Evolutionary conservation across 768 basidiomycete species (phyloP), one percentile per base, ranked within the genome.

Genomic region (Auricularia sp.): DNA sequence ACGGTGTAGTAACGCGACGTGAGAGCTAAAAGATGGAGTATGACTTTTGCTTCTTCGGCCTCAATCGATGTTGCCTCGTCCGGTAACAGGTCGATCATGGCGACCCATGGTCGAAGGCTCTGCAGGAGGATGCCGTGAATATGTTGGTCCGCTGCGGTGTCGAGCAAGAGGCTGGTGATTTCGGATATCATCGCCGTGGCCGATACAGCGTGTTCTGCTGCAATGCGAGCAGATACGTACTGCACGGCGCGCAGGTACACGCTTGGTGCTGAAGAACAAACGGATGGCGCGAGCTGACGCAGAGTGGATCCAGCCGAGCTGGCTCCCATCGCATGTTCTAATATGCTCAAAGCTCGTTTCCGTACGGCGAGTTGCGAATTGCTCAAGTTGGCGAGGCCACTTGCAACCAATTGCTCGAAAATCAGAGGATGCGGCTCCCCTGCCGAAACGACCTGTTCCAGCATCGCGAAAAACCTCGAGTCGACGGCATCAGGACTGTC

Each of bases 331-430:
- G 88, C 81, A 35, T 81, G 79, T 66, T 90, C 89, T 21, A 95
- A 77, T 69, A 92, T 83, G 67, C 85, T 80, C 73, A 94, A 90
- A 1, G 95, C 88, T 56, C 83, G 83, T n/a, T 81, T 81, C 11
- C 94, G 86, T 59, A 88, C 84, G 21, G 79, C 75, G 7, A 80
- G 67, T 29, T 83, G 79, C 3, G 85, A 82, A 72, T 95, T 88
- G 36, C 90, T 87, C 10, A 98, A 81, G 74, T 97, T 97, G 21
- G 90, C 87, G 21, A 97, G 76, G 2, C 88, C 90, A 14, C 96
- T 79, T 69, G 87, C 92, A 29, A 84, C 81, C 14, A 84, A 77
- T 71, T 96, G 92, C 33, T 85, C 79, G 70, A 93, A 90, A 3
- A 82, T 81, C 72, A 88, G 91, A 60, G 80, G 78, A 70, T 85